These are phyloP conservation scores for Catharanthus roseus DNA, from an alignment of 257 asterid genomes.

Conservation along the genomic window DNA sequence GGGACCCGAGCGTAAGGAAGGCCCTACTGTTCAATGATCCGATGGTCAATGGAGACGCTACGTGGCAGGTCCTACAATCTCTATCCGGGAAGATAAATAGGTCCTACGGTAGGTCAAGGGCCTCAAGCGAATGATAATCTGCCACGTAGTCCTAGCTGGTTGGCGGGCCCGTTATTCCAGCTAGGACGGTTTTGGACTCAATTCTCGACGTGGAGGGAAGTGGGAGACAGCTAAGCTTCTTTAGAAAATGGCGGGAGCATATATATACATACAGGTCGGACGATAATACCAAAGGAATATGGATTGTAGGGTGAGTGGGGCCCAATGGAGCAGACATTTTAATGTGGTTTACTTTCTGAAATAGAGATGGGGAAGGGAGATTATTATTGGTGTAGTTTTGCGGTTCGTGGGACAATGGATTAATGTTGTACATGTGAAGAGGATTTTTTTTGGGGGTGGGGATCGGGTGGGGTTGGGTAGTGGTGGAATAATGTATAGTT, in stretches of 20 bases:
- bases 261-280: neutral
- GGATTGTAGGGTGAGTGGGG: neutral
- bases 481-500: neutral
- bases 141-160: slow-evolving; percentile 20
- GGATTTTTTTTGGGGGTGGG: neutral
- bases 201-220: slow-evolving; percentile 17
- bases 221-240: slow-evolving; percentile 51
- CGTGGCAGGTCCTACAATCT: slow-evolving; percentile 60
- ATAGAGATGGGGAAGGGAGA: no score
- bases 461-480: no score
- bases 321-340: neutral
- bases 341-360: no score
- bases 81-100: slow-evolving; percentile 35
- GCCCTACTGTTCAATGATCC: slow-evolving; percentile 55
- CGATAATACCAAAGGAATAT: no score
- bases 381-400: neutral
- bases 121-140: slow-evolving; percentile 14
- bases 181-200: slow-evolving; percentile 3
- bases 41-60: slow-evolving; percentile 67
- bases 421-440: slow-evolving; percentile 24
- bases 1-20: slow-evolving; percentile 47
- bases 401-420: slow-evolving; percentile 6
- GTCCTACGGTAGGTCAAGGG: slow-evolving; percentile 43
- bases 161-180: slow-evolving; percentile 12
- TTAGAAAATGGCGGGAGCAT: neutral